These are phyloP conservation scores for Trypanosoma boissoni DNA, from an alignment of 208 protist genomes.

Conservation along the genomic window DNA sequence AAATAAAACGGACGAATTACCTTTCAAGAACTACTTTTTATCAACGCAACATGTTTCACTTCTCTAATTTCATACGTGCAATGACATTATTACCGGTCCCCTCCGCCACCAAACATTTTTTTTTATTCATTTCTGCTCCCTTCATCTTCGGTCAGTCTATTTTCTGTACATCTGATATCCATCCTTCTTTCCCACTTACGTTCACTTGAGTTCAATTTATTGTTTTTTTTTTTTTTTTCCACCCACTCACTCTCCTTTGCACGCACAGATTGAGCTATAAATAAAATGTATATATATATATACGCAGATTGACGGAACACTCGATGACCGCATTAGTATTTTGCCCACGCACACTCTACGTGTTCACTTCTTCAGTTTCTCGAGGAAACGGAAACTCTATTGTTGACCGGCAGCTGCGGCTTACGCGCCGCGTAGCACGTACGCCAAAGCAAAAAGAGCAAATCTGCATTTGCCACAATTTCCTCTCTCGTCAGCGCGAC, in stretches of 20 bases:
- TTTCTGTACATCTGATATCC: too few relatives aligned
- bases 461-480: constrained; percentile 83
- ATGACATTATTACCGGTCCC: too few relatives aligned
- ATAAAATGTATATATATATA: background rate
- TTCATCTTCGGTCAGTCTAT: too few relatives aligned
- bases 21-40: background rate
- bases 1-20: background rate
- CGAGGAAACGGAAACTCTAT: constrained; percentile 21
- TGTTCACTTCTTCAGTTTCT: too few relatives aligned
- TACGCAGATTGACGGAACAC: background rate
- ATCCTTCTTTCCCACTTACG: too few relatives aligned
- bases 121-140: too few relatives aligned
- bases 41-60: too few relatives aligned
- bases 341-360: too few relatives aligned
- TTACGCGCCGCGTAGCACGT: constrained; percentile 70
- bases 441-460: constrained; percentile 70
- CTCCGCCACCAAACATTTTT: too few relatives aligned
- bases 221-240: background rate
- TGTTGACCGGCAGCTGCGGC: constrained; percentile 66
- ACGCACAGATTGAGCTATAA: background rate
- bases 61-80: too few relatives aligned
- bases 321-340: background rate
- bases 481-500: constrained; percentile 59
- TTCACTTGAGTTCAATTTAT: background rate
- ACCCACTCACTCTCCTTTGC: background rate